These are phyloP conservation scores for Saccharomycopsis fibuligera DNA, from an alignment of 805 yeast genomes.

Conservation along the genomic window DNA sequence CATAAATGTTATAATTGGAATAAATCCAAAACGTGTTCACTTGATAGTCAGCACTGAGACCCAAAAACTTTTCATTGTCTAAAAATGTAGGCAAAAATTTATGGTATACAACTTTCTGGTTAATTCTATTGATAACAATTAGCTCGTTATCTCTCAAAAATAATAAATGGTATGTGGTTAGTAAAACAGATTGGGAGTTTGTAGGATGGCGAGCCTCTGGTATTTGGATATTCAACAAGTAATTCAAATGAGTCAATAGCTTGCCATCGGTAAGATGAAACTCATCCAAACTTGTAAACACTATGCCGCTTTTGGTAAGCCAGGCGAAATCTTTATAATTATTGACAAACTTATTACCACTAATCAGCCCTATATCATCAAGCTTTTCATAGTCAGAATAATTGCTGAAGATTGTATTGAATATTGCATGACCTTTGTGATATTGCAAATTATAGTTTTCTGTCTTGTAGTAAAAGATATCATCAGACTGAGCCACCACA, in stretches of 20 bases:
- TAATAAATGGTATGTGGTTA: conserved; percentile 52
- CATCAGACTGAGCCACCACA: conserved; percentile 28
- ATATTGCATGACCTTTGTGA: conserved; percentile 24
- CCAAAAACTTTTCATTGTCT: conserved; percentile 35
- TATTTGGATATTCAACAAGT: conserved; percentile 35
- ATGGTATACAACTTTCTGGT: conserved; percentile 39
- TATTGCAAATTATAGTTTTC: conserved; percentile 19
- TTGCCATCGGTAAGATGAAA: conserved; percentile 10
- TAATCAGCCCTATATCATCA: conserved; percentile 29
- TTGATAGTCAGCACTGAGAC: conserved; percentile 43
- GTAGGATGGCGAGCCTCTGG: conserved; percentile 28
- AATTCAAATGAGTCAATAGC: conserved; percentile 32
- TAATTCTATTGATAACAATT: conserved; percentile 45
- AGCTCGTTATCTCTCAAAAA: conserved; percentile 36
- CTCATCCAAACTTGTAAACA: conserved; percentile 27
- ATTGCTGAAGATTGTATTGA: conserved; percentile 19
- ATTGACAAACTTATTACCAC: conserved; percentile 30
- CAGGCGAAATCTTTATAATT: conserved; percentile 34
- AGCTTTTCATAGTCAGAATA: conserved; percentile 34
- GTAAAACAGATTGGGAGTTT: conserved; percentile 33
- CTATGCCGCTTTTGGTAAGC: conserved; percentile 42
- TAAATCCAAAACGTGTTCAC: conserved; percentile 71
- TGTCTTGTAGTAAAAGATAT: conserved; percentile 27
- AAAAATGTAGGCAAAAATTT: conserved; percentile 32
- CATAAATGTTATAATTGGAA: conserved; percentile 56